Evolutionary conservation across 805 yeast genomes (phyloP).

Genomic region (Candida michaelii): DNA sequence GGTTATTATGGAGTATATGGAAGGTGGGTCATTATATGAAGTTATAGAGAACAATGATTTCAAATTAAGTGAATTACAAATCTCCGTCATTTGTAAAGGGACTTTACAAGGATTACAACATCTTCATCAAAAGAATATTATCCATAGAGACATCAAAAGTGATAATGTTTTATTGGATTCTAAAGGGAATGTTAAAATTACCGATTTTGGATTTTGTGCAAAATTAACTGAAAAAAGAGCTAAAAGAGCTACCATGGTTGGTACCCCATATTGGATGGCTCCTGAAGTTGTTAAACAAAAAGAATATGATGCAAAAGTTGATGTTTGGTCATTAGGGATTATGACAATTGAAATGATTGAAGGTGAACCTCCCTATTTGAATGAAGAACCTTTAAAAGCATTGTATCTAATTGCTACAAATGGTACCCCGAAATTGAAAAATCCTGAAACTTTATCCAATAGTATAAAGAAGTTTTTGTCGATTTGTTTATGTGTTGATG

Average conservation of each 20-base stretch:
- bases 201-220: slow-evolving; percentile 59
- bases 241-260: slow-evolving; percentile 83
- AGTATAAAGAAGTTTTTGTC: slow-evolving; percentile 83
- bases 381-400: slow-evolving; percentile 77
- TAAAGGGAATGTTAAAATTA: slow-evolving; percentile 44
- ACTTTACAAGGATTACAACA: slow-evolving; percentile 89
- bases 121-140: slow-evolving; percentile 87
- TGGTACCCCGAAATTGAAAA: slow-evolving; percentile 75
- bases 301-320: slow-evolving; percentile 80
- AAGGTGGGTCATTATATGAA: slow-evolving; percentile 96
- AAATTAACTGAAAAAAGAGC: slow-evolving; percentile 70
- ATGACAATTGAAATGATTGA: slow-evolving; percentile 89
- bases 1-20: slow-evolving; percentile 99
- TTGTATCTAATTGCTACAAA: slow-evolving; percentile 74
- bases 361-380: slow-evolving; percentile 80
- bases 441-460: slow-evolving; percentile 66
- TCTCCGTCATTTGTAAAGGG: slow-evolving; percentile 87
- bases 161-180: slow-evolving; percentile 47
- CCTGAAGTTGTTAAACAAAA: slow-evolving; percentile 81
- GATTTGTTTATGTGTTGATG: slow-evolving; percentile 93
- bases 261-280: slow-evolving; percentile 91
- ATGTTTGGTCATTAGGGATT: slow-evolving; percentile 80
- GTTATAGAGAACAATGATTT: slow-evolving; percentile 83
- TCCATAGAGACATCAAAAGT: slow-evolving; percentile 60
- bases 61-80: slow-evolving; percentile 78